Evolutionary conservation across 2,329 filamentous ascomycete genomes (phyloP).

Genomic region (Sporothrix brasiliensis): DNA sequence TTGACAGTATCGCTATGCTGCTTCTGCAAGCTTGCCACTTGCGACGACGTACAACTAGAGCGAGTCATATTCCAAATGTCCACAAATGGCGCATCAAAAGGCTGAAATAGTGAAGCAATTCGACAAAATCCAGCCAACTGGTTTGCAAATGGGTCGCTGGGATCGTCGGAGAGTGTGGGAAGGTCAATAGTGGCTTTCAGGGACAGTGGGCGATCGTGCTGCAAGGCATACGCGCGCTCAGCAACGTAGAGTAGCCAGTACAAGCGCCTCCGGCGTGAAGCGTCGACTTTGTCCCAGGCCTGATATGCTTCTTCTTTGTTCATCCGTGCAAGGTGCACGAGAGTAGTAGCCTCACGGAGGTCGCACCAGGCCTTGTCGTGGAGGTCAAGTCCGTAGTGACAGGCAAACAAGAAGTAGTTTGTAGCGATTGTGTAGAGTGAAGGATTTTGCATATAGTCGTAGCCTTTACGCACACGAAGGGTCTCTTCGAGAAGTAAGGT

Average conservation of each 20-base stretch:
- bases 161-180: constrained; percentile 65
- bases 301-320: constrained; percentile 65
- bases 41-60: constrained; percentile 58
- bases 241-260: constrained; percentile 75
- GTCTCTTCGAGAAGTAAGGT: constrained; percentile 70
- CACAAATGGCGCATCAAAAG: constrained; percentile 67
- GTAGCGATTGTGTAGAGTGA: constrained; percentile 65
- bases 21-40: constrained; percentile 62
- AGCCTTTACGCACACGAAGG: constrained; percentile 64
- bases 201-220: constrained; percentile 69
- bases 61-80: constrained; percentile 68
- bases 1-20: constrained; percentile 61
- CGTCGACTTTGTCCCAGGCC: constrained; percentile 61
- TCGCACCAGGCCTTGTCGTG: constrained; percentile 80
- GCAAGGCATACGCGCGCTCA: constrained; percentile 72
- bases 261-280: constrained; percentile 64
- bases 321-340: constrained; percentile 64
- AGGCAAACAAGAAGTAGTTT: constrained; percentile 78
- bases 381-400: constrained; percentile 70
- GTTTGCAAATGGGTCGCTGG: constrained; percentile 56
- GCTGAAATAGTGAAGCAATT: constrained; percentile 64
- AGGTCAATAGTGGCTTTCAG: constrained; percentile 69
- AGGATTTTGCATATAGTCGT: constrained; percentile 61
- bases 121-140: constrained; percentile 61
- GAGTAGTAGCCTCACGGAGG: constrained; percentile 73